phyloP scores from a whole-genome alignment of 1,139 yeast species.

The Wickerhamomyces sp. region DNA sequence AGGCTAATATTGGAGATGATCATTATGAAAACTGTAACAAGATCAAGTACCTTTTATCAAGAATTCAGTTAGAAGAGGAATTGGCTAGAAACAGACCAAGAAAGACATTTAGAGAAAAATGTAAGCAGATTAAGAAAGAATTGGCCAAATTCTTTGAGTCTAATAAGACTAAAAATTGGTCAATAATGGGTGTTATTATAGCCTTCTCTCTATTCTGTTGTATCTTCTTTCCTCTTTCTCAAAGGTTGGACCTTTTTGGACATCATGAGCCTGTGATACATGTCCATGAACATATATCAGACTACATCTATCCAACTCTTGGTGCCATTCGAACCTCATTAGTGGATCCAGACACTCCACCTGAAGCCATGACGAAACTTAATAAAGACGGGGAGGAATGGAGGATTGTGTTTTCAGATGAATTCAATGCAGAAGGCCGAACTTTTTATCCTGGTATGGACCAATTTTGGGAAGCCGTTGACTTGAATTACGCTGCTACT shows the following conservation, averaged over 20 bases:
- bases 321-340: slow-evolving; percentile 46
- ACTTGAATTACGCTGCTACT: slow-evolving; percentile 56
- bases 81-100: background rate
- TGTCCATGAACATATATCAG: slow-evolving; percentile 38
- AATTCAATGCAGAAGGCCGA: slow-evolving; percentile 56
- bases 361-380: slow-evolving; percentile 33
- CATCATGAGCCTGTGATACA: slow-evolving; percentile 6
- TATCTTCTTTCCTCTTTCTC: slow-evolving; percentile 17
- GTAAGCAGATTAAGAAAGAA: background rate
- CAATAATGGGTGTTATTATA: background rate
- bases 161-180: slow-evolving; percentile 8
- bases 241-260: slow-evolving; percentile 13
- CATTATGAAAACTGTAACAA: background rate
- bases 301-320: slow-evolving; percentile 46
- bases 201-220: slow-evolving; percentile 3
- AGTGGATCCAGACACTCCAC: slow-evolving; percentile 57
- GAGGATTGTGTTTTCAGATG: slow-evolving; percentile 54
- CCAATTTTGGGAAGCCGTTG: slow-evolving; percentile 57
- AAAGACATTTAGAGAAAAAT: slow-evolving; percentile 6
- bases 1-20: background rate
- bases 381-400: slow-evolving; percentile 44
- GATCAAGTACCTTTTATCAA: background rate
- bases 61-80: background rate
- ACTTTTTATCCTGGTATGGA: slow-evolving; percentile 62
- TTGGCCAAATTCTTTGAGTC: background rate